Percentiles rank a stretch among this genome's conserved stretches.
Conservation (phyloP, 805 yeast species). For the Grigorovia humatica region DNA sequence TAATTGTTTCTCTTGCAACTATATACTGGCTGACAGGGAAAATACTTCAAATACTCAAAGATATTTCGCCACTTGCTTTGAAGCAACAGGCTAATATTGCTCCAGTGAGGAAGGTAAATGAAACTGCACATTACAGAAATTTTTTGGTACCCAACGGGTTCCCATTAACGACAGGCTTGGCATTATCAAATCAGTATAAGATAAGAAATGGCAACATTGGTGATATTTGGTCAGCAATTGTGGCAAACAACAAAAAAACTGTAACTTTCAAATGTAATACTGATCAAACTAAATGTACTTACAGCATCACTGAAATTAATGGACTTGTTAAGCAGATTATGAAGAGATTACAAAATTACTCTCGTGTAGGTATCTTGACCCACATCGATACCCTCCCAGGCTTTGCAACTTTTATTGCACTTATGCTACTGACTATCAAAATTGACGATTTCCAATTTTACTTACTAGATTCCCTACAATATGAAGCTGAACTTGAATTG, state of each 20-base stretch:
- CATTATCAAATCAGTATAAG: constrained; percentile 52
- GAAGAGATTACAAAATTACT: constrained; percentile 1
- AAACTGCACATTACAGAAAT: constrained; percentile 69
- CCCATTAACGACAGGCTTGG: constrained; percentile 59
- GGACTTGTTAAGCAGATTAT: constrained; percentile 16
- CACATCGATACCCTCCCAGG: constrained; percentile 26
- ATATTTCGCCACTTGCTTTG: constrained; percentile 49
- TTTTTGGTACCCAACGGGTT: constrained; percentile 63
- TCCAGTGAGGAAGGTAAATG: constrained; percentile 51
- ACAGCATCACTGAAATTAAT: constrained; percentile 12
- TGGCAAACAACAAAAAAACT: constrained; percentile 18
- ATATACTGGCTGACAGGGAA: constrained; percentile 3
- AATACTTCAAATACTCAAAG: constrained; percentile 26
- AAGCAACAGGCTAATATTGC: constrained; percentile 57
- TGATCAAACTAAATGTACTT: constrained; percentile 7
- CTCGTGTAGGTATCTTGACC: constrained; percentile 23
- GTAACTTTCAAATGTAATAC: constrained; percentile 15
- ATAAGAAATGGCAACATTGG: constrained; percentile 64
- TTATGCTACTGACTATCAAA: constrained; percentile 31
- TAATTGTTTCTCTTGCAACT: not conserved
- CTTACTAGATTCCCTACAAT: not conserved
- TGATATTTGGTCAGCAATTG: constrained; percentile 59
- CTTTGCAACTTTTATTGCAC: constrained; percentile 34
- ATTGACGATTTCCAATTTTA: constrained; percentile 6
- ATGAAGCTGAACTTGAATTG: not conserved